A percentile compares a stretch with the other conserved stretches of the same genome.
Conservation (phyloP, 176 grass and related monocot species). For the Hordeum vulgare region DNA sequence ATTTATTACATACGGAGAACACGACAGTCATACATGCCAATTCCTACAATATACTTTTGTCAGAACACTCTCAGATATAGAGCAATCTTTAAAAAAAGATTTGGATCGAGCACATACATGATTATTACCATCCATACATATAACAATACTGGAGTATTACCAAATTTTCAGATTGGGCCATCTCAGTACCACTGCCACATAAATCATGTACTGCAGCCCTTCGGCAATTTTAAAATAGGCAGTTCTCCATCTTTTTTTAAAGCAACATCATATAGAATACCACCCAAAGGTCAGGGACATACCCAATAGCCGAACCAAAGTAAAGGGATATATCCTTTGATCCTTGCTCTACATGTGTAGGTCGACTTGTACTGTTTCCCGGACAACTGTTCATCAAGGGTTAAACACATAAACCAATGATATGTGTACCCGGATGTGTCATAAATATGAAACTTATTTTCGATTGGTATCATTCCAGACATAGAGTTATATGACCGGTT, state of each 20-base stretch:
- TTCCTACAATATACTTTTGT: too few relatives aligned
- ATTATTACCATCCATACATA: not conserved
- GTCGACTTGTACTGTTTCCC: not conserved
- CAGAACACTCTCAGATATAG: too few relatives aligned
- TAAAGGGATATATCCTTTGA: not conserved
- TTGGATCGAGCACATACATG: not conserved
- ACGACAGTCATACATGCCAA: too few relatives aligned
- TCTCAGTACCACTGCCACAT: not conserved
- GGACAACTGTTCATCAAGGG: slow-evolving; percentile 24
- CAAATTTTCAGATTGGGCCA: not conserved
- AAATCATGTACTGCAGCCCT: slow-evolving; percentile 9
- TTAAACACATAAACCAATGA: slow-evolving; percentile 32
- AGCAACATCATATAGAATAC: slow-evolving; percentile 19
- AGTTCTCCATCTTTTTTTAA: slow-evolving; percentile 33
- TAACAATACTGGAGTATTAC: not conserved
- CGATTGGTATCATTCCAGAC: slow-evolving; percentile 37
- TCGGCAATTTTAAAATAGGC: slow-evolving; percentile 25
- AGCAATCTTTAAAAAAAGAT: too few relatives aligned
- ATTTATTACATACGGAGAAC: too few relatives aligned
- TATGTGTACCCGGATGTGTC: slow-evolving; percentile 30
- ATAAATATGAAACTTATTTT: slow-evolving; percentile 25
- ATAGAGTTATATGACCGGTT: slow-evolving; percentile 49
- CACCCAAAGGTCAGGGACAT: slow-evolving; percentile 19
- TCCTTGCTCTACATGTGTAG: not conserved
- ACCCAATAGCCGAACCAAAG: slow-evolving; percentile 25